Base-by-base conservation (phyloP, 140 eudicot genomes). In the Oenanthe javanica region DNA sequence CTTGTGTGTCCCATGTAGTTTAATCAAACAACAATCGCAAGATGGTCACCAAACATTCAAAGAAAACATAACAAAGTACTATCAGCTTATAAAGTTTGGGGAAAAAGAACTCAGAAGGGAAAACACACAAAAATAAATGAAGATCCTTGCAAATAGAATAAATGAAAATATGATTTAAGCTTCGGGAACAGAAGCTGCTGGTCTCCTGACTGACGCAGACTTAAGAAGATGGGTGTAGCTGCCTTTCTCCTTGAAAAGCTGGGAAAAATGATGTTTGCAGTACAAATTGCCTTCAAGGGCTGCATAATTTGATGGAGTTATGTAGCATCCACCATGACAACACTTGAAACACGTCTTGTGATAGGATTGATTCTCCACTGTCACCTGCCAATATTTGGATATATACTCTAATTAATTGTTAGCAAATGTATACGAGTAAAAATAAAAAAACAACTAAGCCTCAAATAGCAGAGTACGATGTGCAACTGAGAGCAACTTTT, bases 181-280 rank as follows among this genome's bases (percentile, higher is more conserved):
- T 43, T 93, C 93, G 3, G 96, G 86, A 77, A 88, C 80, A 5
- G 90, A 72, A 49, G 95, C 86, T 49, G 96, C 85, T 54, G 88
- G 69, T 21, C 95, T 91, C 86, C 87, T 94, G 77, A 94, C 87
- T 21, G 99, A 94, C 2, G 99, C 97, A 40, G 99, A 92, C 81
- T 92, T 92, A 80, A 92, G 85, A 51, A 94, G 84, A 84, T 94
- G 99, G 86, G 89, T 93, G 93, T 94, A 94, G 87, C 97, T 94
- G n/a, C 99, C 99, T 85, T 94, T 94, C 85, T 94, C 99, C 90
- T 93, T 92, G 84, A 94, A 94, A 49, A 94, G 93, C 90, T 94
- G 99, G 2, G 98, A 94, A 84, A 94, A 94, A 87, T 94, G 99
- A 77, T 94, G 99, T 80, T 94, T 94, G 92, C 99, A 94, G 86